Percentiles rank a stretch among this genome's conserved stretches.
Conservation (phyloP, 257 asterid genomes). For the Misopates orontium region DNA sequence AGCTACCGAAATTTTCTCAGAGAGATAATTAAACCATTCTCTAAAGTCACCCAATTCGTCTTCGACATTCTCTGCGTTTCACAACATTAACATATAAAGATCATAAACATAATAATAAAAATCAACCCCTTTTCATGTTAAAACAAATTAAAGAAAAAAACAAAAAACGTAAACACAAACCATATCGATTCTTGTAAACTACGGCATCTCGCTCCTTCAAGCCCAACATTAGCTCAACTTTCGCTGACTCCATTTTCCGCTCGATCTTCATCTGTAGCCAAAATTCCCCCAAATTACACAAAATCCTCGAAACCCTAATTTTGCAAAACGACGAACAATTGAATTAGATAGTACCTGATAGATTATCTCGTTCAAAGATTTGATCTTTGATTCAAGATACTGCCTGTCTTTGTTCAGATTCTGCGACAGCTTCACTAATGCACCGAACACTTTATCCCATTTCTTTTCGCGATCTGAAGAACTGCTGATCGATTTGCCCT, state of each 20-base stretch:
- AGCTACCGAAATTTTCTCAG: slow-evolving; percentile 42
- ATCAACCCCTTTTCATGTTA: background rate
- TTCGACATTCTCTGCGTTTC: slow-evolving; percentile 53
- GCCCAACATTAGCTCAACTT: slow-evolving; percentile 50
- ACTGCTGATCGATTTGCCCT: slow-evolving; percentile 31
- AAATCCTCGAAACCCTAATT: slow-evolving; percentile 33
- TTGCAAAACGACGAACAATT: slow-evolving; percentile 4
- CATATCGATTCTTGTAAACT: slow-evolving; percentile 56
- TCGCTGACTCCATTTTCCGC: slow-evolving; percentile 41
- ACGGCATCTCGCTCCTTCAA: slow-evolving; percentile 59
- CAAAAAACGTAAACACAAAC: slow-evolving; percentile 37
- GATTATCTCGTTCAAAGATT: slow-evolving; percentile 39
- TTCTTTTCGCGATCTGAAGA: slow-evolving; percentile 46
- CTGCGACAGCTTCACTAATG: slow-evolving; percentile 43
- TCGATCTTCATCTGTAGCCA: slow-evolving; percentile 57
- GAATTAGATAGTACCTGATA: slow-evolving; percentile 45
- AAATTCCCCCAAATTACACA: slow-evolving; percentile 37
- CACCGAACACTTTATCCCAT: slow-evolving; percentile 52
- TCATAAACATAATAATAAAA: background rate
- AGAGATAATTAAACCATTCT: slow-evolving; percentile 48
- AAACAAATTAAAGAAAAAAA: background rate
- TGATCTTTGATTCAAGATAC: slow-evolving; percentile 56
- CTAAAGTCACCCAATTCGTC: slow-evolving; percentile 59
- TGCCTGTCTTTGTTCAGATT: slow-evolving; percentile 52
- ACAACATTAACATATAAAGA: slow-evolving; percentile 22